phyloP scores from a whole-genome alignment of 179 eudicot species.

The Beta lomatogona region DNA sequence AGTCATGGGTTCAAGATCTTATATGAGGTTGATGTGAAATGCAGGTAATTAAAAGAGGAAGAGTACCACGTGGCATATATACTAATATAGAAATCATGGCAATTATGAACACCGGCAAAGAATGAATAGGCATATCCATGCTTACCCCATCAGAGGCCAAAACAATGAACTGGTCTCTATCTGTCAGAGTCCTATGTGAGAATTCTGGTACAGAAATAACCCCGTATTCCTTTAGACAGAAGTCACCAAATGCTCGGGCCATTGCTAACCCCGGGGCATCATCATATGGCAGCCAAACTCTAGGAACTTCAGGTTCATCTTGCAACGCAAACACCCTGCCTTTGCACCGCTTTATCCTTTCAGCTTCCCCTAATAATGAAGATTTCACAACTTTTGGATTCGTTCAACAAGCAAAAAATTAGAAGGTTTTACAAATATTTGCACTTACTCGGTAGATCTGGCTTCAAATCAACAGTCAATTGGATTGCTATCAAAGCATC shows the following conservation, averaged over 20 bases:
- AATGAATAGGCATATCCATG: constrained; percentile 14
- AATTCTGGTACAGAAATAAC: constrained; percentile 94
- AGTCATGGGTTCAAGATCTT: too few relatives aligned
- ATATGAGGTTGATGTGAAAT: too few relatives aligned
- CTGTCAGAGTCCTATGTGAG: constrained; percentile 65
- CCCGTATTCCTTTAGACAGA: constrained; percentile 96
- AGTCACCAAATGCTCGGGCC: constrained; percentile 99
- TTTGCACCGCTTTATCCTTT: constrained; percentile 85
- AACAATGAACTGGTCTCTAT: constrained; percentile 81
- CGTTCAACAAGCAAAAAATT: constrained; percentile 14
- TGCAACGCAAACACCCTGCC: constrained; percentile 99
- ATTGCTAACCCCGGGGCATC: constrained; percentile 99
- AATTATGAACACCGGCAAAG: background rate
- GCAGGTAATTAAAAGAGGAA: too few relatives aligned
- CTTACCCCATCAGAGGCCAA: constrained; percentile 99
- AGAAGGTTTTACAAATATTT: background rate
- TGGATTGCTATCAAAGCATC: constrained; percentile 77
- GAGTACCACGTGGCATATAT: too few relatives aligned
- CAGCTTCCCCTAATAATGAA: constrained; percentile 75
- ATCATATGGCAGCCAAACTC: constrained; percentile 98
- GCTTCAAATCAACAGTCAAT: constrained; percentile 97
- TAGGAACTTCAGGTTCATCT: constrained; percentile 97
- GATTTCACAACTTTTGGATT: constrained; percentile 15
- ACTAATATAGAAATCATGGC: background rate
- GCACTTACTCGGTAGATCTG: constrained; percentile 90